Conservation (phyloP, 2,329 filamentous ascomycete species). For the Rutstroemia sp. region DNA sequence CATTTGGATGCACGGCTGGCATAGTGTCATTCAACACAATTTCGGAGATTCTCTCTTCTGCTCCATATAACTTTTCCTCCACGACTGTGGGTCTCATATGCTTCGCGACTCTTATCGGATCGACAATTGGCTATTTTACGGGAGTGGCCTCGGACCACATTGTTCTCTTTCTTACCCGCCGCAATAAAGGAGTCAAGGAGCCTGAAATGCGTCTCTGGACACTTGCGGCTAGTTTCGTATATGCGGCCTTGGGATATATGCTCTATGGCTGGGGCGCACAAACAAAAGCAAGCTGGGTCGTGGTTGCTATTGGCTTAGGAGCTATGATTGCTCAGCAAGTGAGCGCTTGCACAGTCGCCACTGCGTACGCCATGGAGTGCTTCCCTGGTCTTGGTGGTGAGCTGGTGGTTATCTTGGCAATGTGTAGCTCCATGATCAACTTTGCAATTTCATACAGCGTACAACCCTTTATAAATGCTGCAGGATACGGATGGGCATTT, state of each 20-base stretch:
- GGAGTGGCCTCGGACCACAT: constrained; percentile 29
- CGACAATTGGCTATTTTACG: constrained; percentile 31
- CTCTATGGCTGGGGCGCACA: constrained; percentile 34
- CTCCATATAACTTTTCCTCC: constrained; percentile 11
- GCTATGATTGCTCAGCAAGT: constrained; percentile 36
- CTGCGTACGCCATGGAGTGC: constrained; percentile 36
- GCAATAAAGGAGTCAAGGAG: constrained; percentile 31
- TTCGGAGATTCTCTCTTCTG: constrained; percentile 4
- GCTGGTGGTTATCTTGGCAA: constrained; percentile 32
- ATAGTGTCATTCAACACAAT: not conserved
- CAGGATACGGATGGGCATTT: constrained; percentile 27
- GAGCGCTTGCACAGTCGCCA: constrained; percentile 32
- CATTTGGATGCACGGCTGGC: not conserved
- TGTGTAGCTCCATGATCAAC: constrained; percentile 26
- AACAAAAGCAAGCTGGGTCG: constrained; percentile 27
- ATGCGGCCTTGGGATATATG: constrained; percentile 31
- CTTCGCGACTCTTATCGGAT: constrained; percentile 30
- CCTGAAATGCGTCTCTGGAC: constrained; percentile 34
- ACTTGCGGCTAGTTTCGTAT: constrained; percentile 28
- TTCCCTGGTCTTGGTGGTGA: constrained; percentile 30
- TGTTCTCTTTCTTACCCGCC: constrained; percentile 29
- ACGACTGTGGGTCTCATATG: constrained; percentile 22
- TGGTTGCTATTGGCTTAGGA: constrained; percentile 31
- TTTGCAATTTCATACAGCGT: constrained; percentile 34
- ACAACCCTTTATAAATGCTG: constrained; percentile 33